Conservation (phyloP, 2,329 filamentous ascomycete genomes). For the Nigrospora oryzae region DNA sequence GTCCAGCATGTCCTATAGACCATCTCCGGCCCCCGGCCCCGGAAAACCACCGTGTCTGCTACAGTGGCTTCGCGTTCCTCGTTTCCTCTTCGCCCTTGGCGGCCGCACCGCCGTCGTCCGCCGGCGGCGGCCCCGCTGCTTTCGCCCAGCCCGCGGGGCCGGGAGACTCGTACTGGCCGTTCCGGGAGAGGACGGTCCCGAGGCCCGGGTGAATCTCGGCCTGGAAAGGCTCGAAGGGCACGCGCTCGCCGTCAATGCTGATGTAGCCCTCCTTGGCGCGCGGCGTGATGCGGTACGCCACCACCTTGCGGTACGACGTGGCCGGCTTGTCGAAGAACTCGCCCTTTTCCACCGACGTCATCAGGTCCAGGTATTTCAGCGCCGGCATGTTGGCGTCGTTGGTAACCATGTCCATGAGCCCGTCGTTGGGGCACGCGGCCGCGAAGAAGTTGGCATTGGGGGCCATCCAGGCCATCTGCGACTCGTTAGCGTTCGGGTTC, state of each 20-base stretch:
- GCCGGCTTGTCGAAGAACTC: conserved; percentile 72
- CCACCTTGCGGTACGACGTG: conserved; percentile 75
- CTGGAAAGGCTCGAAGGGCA: conserved; percentile 86
- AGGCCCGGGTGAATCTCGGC: conserved; percentile 78
- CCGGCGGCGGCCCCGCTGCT: conserved; percentile 1
- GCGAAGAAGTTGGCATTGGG: conserved; percentile 82
- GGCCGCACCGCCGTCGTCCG: no score
- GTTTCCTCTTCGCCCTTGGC: no score
- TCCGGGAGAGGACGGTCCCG: conserved; percentile 76
- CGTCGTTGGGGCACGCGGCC: conserved; percentile 73
- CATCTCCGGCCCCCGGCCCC: neutral
- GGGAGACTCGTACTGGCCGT: conserved; percentile 60
- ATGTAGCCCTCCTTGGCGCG: conserved; percentile 71
- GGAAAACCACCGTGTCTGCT: no score
- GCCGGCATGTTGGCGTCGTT: conserved; percentile 69
- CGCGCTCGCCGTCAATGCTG: conserved; percentile 84
- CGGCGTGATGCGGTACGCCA: conserved; percentile 80
- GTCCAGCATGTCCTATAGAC: neutral
- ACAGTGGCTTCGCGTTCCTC: no score
- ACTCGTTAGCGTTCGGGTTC: neutral
- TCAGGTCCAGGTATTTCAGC: conserved; percentile 56
- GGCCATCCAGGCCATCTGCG: conserved; percentile 81
- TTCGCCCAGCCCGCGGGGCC: conserved; percentile 45
- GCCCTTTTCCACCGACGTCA: conserved; percentile 64
- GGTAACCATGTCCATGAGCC: conserved; percentile 75